Percentiles rank a stretch among this genome's conserved stretches.
These are phyloP conservation scores for Echinosophora koreensis DNA, from an alignment of 306 rosid genomes.

Conservation along the genomic window DNA sequence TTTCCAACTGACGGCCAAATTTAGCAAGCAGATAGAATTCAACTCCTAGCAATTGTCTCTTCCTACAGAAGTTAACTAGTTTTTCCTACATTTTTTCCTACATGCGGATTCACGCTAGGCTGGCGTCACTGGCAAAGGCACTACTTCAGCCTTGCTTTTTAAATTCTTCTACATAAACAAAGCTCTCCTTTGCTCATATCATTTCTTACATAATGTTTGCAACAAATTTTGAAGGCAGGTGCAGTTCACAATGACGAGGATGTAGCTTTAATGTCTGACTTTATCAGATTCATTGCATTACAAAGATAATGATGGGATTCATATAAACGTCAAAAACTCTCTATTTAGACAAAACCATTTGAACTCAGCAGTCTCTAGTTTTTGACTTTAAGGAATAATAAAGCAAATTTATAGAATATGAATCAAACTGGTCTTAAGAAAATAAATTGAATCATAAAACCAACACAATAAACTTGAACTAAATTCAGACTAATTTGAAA, in stretches of 20 bases:
- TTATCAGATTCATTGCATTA: slow-evolving; percentile 1
- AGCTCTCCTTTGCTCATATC: slow-evolving; percentile 4
- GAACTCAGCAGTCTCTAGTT: slow-evolving; percentile 4
- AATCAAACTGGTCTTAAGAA: slow-evolving; percentile 34
- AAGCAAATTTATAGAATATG: slow-evolving; percentile 3
- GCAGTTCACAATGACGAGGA: slow-evolving; percentile 33
- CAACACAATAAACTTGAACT: slow-evolving; percentile 26
- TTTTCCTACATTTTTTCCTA: background rate
- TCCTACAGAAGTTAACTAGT: background rate
- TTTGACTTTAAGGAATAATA: background rate
- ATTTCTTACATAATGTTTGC: background rate
- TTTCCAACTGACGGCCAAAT: slow-evolving; percentile 13
- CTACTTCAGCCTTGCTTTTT: slow-evolving; percentile 16
- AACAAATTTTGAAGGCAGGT: background rate
- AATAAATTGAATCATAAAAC: slow-evolving; percentile 25
- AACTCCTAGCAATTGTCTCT: background rate
- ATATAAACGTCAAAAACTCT: background rate
- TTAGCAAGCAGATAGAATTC: slow-evolving; percentile 6
- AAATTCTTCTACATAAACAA: slow-evolving; percentile 29
- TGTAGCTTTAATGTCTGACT: slow-evolving; percentile 7
- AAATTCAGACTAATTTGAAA: slow-evolving; percentile 8
- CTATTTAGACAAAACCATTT: background rate
- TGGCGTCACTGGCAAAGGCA: slow-evolving; percentile 29
- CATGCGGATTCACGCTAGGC: background rate
- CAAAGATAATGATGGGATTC: slow-evolving; percentile 27